Base-by-base conservation (phyloP, 768 basidiomycete species). In the Boletus barrowsii region DNA sequence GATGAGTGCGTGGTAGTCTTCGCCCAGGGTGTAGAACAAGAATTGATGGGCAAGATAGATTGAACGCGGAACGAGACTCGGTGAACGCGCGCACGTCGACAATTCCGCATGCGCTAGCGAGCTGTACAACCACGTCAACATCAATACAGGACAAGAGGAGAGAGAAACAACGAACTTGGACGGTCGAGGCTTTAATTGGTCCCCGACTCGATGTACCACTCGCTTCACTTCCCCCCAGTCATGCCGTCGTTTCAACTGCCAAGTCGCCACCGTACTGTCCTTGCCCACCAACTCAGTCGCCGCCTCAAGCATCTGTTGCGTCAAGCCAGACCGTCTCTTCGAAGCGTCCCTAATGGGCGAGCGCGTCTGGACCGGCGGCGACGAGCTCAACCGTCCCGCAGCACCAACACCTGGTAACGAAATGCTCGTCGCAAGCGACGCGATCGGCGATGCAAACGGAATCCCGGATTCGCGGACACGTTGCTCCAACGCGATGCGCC, bases 21-120 rank as follows among this genome's bases (percentile, higher is more conserved):
- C 83, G 13, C 83, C 83, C 1, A 93, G 78, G 2, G 83, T 79
- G 61, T 82, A 79, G 75, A 96, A 96, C 11, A 84, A 76, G 66
- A 96, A 91, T 56, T 95, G 91, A 59, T 92, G 89, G 0, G 85
- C 83, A 17, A 91, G 83, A 69, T 96, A 96, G 30, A 97, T 78
- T 1, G 89, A 78, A 0, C 84, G 79, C 3, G 92, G 88, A 0
- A 90, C 77, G 35, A 90, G 74, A 2, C 70, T 74, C 0, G 33
- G 33, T 5, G 33, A 35, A 35, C 11, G 33, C 10, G 33, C 6
- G 33, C 14, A 14, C 33, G 33, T 29, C 33, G 10, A 14, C 11
- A 35, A 14, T 13, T 14, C 33, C 14, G 11, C 33, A 14, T 10
- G 33, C 14, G 14, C 14, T 10, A 11, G 33, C 33, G 33, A 35